Base-by-base conservation (phyloP, 2,329 filamentous ascomycete genomes). In the Trichoderma simmonsii region DNA sequence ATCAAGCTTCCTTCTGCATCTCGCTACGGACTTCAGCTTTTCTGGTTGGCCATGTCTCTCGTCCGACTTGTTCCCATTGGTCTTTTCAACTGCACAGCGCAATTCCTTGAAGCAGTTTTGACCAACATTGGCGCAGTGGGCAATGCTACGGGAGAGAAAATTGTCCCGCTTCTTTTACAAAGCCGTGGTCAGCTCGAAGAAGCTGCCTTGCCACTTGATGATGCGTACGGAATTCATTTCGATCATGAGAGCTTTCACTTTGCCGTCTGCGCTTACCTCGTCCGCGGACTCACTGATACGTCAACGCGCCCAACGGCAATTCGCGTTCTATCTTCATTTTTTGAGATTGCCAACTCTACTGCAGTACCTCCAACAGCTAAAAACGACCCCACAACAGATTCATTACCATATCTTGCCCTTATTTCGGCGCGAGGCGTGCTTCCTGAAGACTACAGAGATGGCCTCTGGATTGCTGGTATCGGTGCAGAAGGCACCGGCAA, bases 41-140 rank as follows among this genome's bases (percentile, higher is more conserved):
- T 92, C 78, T 92, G 90, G 90, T 83, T 92, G 39, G 90, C 89
- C 11, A 87, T 92, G 74, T 91, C 90, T 3, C 83, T 92, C 1
- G 83, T 92, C 28, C 86, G 90, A 8, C 85, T 92, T 3, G 88
- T 91, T 18, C 90, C 90, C 4, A 82, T 86, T 6, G 82, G 81
- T 51, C 83, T 92, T 1, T 92, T 92, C 81, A 92, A 91, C 78
- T 91, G 88, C 77, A 86, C 90, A 4, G 89, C 89, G 1, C 84
- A 87, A 34, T 90, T 92, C 70, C 82, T 92, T 1, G 89, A 92
- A 75, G 86, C 90, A 3, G 88, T 92, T 1, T 78, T 92, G 56
- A 86, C 85, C 59, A 92, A 92, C 73, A 90, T 92, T 73, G 87
- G 87, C 71, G 88, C 87, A 2, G 86, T 87, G 2, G 86, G 85